Conservation (phyloP, 257 asterid species). For the Forsythia viridissima region DNA sequence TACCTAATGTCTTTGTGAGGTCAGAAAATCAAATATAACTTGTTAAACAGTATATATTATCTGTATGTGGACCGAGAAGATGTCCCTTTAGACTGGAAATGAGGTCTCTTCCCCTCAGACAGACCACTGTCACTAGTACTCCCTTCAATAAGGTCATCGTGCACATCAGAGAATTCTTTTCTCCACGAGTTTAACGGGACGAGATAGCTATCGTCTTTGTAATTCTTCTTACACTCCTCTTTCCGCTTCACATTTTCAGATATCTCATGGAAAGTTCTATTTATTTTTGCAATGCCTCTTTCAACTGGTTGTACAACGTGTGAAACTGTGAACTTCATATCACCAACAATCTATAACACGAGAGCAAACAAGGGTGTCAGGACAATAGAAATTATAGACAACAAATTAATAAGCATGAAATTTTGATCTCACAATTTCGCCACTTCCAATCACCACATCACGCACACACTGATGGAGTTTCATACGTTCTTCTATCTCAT, state of each 20-base stretch:
- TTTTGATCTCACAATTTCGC: constrained; percentile 76
- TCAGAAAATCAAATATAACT: constrained; percentile 19
- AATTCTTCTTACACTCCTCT: constrained; percentile 61
- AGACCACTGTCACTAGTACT: constrained; percentile 78
- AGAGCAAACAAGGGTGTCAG: constrained; percentile 10
- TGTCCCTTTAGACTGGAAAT: constrained; percentile 38
- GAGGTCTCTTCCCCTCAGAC: constrained; percentile 39
- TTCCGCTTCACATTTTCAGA: constrained; percentile 83
- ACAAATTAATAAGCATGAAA: constrained; percentile 4
- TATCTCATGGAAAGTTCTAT: constrained; percentile 79
- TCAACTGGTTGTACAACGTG: constrained; percentile 94
- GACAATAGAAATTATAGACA: background rate
- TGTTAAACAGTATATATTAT: constrained; percentile 26
- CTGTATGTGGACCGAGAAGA: constrained; percentile 52
- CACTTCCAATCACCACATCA: constrained; percentile 92
- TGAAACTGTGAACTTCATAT: constrained; percentile 95
- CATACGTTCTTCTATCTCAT: constrained; percentile 63
- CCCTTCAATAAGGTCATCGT: constrained; percentile 64
- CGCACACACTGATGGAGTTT: constrained; percentile 90
- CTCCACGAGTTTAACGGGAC: constrained; percentile 69
- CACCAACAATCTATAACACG: constrained; percentile 74
- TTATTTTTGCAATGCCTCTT: constrained; percentile 86
- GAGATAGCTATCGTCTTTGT: constrained; percentile 82
- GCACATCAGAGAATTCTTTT: constrained; percentile 71
- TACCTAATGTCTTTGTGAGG: constrained; percentile 20